phyloP scores from a whole-genome alignment of 495 filamentous ascomycete species.

The Trichoderma gamsii region DNA sequence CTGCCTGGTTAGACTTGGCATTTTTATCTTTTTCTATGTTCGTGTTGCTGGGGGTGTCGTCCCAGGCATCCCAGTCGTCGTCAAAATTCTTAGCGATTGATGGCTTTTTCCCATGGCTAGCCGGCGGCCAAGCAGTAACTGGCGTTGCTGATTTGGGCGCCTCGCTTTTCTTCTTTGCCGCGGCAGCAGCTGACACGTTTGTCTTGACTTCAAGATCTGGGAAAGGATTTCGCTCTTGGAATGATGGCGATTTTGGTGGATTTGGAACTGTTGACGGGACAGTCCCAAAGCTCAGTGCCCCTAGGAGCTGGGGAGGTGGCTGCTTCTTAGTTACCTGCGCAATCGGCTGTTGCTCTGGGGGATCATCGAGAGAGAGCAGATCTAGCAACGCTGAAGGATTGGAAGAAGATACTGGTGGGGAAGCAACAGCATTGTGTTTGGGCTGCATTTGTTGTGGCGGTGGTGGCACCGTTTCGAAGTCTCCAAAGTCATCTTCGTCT shows the following conservation, averaged over 20 bases:
- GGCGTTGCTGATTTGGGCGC: slow-evolving; percentile 33
- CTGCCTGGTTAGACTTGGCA: not conserved
- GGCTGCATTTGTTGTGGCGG: slow-evolving; percentile 14
- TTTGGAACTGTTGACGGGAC: slow-evolving; percentile 26
- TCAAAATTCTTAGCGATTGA: slow-evolving; percentile 28
- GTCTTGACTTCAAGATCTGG: slow-evolving; percentile 38
- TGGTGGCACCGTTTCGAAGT: slow-evolving; percentile 38
- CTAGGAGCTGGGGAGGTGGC: slow-evolving; percentile 24
- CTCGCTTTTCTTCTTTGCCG: slow-evolving; percentile 20
- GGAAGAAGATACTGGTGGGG: not conserved
- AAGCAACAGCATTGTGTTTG: slow-evolving; percentile 6
- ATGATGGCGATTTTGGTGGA: slow-evolving; percentile 46
- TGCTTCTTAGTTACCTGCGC: not conserved
- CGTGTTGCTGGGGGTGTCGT: slow-evolving; percentile 29
- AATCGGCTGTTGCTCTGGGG: not conserved
- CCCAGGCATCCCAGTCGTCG: slow-evolving; percentile 57
- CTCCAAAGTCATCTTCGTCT: slow-evolving; percentile 41
- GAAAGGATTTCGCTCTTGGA: slow-evolving; percentile 44
- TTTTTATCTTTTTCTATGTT: not conserved
- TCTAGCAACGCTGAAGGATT: slow-evolving; percentile 17
- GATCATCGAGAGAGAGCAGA: slow-evolving; percentile 20
- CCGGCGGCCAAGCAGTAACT: slow-evolving; percentile 42
- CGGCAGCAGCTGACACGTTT: slow-evolving; percentile 23
- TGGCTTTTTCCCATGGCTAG: slow-evolving; percentile 21
- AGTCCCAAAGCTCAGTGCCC: slow-evolving; percentile 19